These are phyloP conservation scores for Ilyonectria robusta DNA, from an alignment of 2,329 filamentous ascomycete genomes.

Conservation along the genomic window DNA sequence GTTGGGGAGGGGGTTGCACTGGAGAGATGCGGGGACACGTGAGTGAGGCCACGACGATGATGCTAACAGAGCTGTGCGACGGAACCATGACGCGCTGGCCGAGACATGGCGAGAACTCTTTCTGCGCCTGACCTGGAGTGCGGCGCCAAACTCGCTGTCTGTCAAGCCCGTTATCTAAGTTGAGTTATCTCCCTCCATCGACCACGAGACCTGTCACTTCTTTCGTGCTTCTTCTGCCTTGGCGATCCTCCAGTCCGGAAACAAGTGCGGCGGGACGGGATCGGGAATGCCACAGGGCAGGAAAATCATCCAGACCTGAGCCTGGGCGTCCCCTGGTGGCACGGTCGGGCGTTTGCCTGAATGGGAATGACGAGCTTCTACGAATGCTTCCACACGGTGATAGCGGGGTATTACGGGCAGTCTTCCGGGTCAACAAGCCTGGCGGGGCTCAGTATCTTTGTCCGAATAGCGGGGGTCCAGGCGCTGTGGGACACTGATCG, in stretches of 20 bases:
- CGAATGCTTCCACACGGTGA: conserved; percentile 45
- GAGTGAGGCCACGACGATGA: conserved; percentile 43
- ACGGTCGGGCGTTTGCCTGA: conserved; percentile 40
- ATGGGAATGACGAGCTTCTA: conserved; percentile 47
- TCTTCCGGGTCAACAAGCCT: conserved; percentile 35
- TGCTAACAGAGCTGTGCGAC: conserved; percentile 38
- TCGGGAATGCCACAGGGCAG: conserved; percentile 22
- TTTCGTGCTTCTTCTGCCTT: background rate
- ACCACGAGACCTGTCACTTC: background rate
- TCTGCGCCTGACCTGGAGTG: background rate
- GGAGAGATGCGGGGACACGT: conserved; percentile 49
- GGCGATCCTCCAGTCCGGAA: background rate
- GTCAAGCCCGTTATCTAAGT: background rate
- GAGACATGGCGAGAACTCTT: conserved; percentile 33
- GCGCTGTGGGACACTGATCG: conserved; percentile 38
- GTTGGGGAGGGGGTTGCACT: conserved; percentile 36
- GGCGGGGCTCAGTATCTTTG: conserved; percentile 8
- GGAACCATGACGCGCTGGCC: conserved; percentile 44
- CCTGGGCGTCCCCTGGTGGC: conserved; percentile 29
- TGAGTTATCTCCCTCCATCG: background rate
- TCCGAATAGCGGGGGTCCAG: conserved; percentile 42
- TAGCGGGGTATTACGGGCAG: conserved; percentile 47
- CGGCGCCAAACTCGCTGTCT: background rate
- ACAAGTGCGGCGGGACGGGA: conserved; percentile 24
- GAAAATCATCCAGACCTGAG: conserved; percentile 26